These are phyloP conservation scores for Pisolithus microcarpus DNA, from an alignment of 768 basidiomycete species.

Conservation along the genomic window DNA sequence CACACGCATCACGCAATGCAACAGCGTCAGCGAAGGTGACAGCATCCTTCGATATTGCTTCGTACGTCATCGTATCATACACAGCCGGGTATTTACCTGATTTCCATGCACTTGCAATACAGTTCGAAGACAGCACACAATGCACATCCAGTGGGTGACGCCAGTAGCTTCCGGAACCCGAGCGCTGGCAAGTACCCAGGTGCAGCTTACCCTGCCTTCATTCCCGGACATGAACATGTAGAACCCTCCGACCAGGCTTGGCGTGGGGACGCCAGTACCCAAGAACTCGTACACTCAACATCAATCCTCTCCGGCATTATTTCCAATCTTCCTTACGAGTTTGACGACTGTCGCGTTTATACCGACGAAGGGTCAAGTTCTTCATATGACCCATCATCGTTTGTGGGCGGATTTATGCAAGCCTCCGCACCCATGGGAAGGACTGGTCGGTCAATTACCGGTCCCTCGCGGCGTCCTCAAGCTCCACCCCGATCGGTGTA, in stretches of 20 bases:
- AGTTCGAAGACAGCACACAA: neutral
- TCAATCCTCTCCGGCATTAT: conserved; percentile 9
- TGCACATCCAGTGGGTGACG: neutral
- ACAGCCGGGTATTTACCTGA: neutral
- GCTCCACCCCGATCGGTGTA: neutral
- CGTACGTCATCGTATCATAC: neutral
- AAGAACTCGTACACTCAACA: conserved; percentile 8
- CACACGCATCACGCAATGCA: neutral
- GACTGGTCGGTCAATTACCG: neutral
- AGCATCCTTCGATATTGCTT: neutral
- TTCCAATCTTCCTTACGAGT: conserved; percentile 1
- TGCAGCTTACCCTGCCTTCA: conserved; percentile 11
- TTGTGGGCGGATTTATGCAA: neutral
- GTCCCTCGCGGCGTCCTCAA: neutral
- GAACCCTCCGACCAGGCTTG: conserved; percentile 10
- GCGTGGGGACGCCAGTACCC: conserved; percentile 17
- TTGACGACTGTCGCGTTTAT: neutral
- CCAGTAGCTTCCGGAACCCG: neutral
- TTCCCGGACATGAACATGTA: conserved; percentile 24
- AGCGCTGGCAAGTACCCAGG: neutral
- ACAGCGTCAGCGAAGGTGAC: neutral
- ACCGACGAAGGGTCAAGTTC: neutral
- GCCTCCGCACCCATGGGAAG: neutral
- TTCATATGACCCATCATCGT: neutral
- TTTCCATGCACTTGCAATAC: neutral